These are phyloP conservation scores for Forsythia viridissima DNA, from an alignment of 257 asterid species.

Conservation along the genomic window DNA sequence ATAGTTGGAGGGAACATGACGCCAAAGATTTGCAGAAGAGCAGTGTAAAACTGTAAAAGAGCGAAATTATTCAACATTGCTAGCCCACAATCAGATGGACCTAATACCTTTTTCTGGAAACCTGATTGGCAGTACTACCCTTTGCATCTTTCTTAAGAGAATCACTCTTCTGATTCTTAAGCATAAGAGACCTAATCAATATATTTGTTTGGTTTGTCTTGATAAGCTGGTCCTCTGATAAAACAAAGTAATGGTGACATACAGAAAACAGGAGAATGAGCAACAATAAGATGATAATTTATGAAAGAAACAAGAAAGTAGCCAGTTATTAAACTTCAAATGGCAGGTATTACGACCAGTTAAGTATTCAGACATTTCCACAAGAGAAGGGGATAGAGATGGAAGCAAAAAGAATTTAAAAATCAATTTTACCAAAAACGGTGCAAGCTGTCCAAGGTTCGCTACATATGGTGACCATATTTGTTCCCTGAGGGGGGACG, in stretches of 20 bases:
- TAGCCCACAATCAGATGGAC: conserved; percentile 14
- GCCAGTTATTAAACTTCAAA: not conserved
- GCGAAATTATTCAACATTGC: not conserved
- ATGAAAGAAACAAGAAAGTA: not conserved
- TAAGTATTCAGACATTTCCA: not conserved
- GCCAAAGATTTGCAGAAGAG: conserved; percentile 1
- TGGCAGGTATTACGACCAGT: not conserved
- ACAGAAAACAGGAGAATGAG: not conserved
- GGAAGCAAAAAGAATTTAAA: not conserved
- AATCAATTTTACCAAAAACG: not conserved
- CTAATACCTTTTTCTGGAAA: conserved; percentile 66
- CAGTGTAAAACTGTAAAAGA: not conserved
- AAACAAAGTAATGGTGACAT: not conserved
- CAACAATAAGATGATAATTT: conserved; percentile 7
- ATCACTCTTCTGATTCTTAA: conserved; percentile 66
- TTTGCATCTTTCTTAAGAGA: conserved; percentile 54
- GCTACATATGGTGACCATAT: not conserved
- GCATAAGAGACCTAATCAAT: conserved; percentile 72
- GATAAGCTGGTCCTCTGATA: conserved; percentile 41
- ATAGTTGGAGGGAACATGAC: conserved; percentile 14
- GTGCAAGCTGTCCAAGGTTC: conserved; percentile 10
- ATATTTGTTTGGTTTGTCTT: conserved; percentile 73
- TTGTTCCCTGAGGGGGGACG: not conserved
- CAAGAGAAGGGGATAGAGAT: conserved; percentile 3
- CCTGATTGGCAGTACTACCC: conserved; percentile 38